These are phyloP conservation scores for Cladosporium cucumerinum DNA, from an alignment of 2,329 filamentous ascomycete genomes.

Conservation along the genomic window DNA sequence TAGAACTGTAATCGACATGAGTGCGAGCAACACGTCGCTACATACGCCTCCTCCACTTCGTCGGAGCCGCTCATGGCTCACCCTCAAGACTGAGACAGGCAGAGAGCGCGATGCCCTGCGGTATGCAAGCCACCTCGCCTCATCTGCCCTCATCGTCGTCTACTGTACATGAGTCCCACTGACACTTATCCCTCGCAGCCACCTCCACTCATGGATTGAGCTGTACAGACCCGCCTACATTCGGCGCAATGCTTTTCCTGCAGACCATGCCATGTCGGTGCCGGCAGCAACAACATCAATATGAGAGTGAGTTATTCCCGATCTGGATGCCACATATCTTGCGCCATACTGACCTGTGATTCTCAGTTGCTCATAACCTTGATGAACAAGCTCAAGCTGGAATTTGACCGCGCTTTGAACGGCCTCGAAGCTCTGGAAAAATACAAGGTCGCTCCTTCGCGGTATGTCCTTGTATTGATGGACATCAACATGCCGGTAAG, in stretches of 20 bases:
- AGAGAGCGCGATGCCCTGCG: conserved; percentile 11
- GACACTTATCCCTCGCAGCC: neutral
- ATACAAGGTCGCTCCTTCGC: conserved; percentile 12
- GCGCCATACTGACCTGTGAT: neutral
- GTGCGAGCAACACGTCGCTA: neutral
- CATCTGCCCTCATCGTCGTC: neutral
- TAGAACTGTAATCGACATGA: neutral
- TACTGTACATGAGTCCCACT: neutral
- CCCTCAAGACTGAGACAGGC: neutral
- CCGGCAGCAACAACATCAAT: conserved; percentile 30
- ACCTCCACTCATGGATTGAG: conserved; percentile 6
- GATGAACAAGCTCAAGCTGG: conserved; percentile 22
- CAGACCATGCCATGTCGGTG: conserved; percentile 6
- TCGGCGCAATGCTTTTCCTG: conserved; percentile 10
- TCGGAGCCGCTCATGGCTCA: neutral
- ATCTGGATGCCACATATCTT: neutral
- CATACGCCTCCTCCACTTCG: neutral
- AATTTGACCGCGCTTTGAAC: conserved; percentile 22
- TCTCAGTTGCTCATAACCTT: conserved; percentile 24
- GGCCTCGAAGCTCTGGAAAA: conserved; percentile 22
- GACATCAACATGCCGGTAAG: conserved; percentile 36
- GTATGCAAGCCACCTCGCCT: neutral
- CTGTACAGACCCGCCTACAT: conserved; percentile 6
- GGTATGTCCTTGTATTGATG: conserved; percentile 37
- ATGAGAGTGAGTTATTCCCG: conserved; percentile 17